These are phyloP conservation scores for Tritrichomonas musculus DNA, from an alignment of 208 protist genomes.

Conservation along the genomic window DNA sequence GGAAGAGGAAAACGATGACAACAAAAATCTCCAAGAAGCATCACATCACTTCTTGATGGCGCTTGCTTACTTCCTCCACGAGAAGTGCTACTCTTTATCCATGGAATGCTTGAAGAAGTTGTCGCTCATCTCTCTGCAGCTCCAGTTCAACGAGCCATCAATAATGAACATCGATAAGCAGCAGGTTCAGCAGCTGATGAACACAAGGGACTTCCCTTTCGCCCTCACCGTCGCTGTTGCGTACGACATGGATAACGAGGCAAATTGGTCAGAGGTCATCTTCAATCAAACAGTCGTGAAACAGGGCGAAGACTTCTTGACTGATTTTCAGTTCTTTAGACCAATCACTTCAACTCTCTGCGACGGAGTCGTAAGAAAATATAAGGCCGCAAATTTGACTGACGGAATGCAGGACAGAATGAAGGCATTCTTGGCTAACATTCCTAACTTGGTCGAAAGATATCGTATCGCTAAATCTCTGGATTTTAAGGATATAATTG, in stretches of 20 bases:
- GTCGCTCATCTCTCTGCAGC: not conserved
- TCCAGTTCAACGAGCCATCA: not conserved
- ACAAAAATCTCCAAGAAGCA: not conserved
- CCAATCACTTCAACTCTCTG: not conserved
- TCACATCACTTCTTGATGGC: not conserved
- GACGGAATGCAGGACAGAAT: not conserved
- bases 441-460: not conserved
- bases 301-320: not conserved
- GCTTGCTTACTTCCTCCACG: conserved; percentile 4
- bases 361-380: not conserved
- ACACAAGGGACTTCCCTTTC: conserved; percentile 25
- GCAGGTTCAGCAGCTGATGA: not conserved
- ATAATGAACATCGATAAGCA: not conserved
- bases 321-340: conserved; percentile 32
- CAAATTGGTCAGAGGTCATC: not conserved
- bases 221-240: not conserved
- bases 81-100: not conserved
- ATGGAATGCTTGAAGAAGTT: conserved; percentile 32
- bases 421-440: not conserved
- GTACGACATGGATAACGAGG: not conserved
- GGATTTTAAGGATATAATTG: not conserved
- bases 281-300: not conserved
- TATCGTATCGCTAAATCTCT: not conserved
- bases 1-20: not conserved
- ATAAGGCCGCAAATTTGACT: not conserved